Conservation (phyloP, 1,139 yeast species). For the Keqinozyma sinolaborantium region DNA sequence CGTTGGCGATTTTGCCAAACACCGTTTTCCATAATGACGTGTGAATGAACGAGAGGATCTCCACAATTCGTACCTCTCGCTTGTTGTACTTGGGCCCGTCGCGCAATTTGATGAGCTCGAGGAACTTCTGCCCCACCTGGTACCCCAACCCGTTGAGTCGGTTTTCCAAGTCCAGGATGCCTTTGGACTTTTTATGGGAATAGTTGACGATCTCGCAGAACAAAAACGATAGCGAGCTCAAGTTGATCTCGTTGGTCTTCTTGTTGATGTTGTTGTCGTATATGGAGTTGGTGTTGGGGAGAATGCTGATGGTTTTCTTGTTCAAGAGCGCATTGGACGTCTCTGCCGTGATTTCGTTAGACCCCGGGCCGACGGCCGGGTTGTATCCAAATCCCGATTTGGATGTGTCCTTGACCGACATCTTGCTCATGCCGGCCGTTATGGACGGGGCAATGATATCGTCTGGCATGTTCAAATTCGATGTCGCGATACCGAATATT, state of each 20-base stretch:
- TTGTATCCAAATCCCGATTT: constrained; percentile 43
- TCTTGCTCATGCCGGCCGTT: constrained; percentile 26
- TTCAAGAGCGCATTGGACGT: constrained; percentile 31
- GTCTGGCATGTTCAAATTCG: constrained; percentile 19
- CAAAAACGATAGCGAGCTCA: constrained; percentile 65
- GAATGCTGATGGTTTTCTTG: constrained; percentile 28
- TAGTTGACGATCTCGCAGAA: constrained; percentile 73
- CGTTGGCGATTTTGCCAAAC: constrained; percentile 84
- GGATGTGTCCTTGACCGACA: constrained; percentile 32
- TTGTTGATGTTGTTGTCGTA: constrained; percentile 67
- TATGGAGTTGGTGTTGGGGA: constrained; percentile 41
- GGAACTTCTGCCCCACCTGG: constrained; percentile 51
- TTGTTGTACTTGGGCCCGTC: constrained; percentile 63
- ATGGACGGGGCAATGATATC: constrained; percentile 39
- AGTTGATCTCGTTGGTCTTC: constrained; percentile 61
- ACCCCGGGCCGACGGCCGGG: constrained; percentile 40
- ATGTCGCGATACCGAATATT: neutral
- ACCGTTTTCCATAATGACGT: constrained; percentile 77
- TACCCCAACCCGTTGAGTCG: constrained; percentile 74
- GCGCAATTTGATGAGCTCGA: constrained; percentile 40
- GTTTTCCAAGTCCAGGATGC: constrained; percentile 74
- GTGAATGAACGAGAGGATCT: constrained; percentile 79
- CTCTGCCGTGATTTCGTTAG: constrained; percentile 37
- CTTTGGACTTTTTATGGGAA: constrained; percentile 60
- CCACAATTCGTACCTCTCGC: constrained; percentile 72